Conservation (phyloP, 768 basidiomycete species). For the Xerocomellus amylosporus region DNA sequence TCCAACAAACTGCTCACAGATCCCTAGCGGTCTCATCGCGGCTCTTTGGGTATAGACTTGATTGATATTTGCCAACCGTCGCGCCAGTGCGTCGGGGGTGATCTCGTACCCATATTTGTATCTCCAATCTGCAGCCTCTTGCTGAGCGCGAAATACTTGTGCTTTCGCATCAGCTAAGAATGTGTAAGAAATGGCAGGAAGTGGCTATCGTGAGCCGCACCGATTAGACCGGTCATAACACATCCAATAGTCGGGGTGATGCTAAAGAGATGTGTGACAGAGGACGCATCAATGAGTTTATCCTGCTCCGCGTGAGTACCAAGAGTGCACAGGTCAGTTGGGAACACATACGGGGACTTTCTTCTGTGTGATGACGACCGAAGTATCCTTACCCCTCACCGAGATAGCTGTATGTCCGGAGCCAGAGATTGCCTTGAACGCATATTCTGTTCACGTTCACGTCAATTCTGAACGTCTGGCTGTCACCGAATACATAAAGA, state of each 20-base stretch:
- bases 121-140: conserved; percentile 88
- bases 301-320: conserved; percentile 52
- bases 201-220: conserved; percentile 40
- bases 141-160: conserved; percentile 82
- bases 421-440: conserved; percentile 98
- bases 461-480: neutral
- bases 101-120: conserved; percentile 99
- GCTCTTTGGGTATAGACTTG: conserved; percentile 98
- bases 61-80: conserved; percentile 94
- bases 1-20: conserved; percentile 54
- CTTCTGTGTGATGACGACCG: conserved; percentile 96
- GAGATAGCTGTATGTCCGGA: conserved; percentile 93
- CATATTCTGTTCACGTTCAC: conserved; percentile 70
- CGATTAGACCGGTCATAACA: conserved; percentile 96
- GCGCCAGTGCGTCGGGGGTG: conserved; percentile 92
- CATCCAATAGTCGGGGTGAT: conserved; percentile 97
- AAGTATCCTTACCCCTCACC: conserved; percentile 90
- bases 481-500: neutral
- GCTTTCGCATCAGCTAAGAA: conserved; percentile 82
- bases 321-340: neutral
- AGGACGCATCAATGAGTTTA: conserved; percentile 92
- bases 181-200: conserved; percentile 1
- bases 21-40: conserved; percentile 94
- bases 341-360: conserved; percentile 83
- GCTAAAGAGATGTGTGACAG: conserved; percentile 93